These are phyloP conservation scores for Dictyostelium firmibasis DNA, from an alignment of 78 protist species.

Conservation along the genomic window DNA sequence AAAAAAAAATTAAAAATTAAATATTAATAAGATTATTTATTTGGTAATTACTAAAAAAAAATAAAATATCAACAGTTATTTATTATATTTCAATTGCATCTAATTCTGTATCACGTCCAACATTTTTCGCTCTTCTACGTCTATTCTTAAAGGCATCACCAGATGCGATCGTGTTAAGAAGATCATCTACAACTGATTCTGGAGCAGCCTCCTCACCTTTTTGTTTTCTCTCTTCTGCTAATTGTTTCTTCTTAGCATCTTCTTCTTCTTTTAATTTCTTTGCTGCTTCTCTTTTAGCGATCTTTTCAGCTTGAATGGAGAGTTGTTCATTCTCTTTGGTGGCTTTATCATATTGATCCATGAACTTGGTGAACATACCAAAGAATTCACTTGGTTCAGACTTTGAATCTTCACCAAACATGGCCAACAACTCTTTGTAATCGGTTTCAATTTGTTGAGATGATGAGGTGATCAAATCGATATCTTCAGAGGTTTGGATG, in stretches of 20 bases:
- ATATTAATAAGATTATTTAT: too few relatives aligned
- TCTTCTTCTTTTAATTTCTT: constrained; percentile 76
- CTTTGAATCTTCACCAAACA: constrained; percentile 71
- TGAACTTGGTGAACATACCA: constrained; percentile 49
- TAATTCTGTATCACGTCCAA: not conserved
- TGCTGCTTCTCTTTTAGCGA: constrained; percentile 80
- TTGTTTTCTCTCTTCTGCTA: constrained; percentile 58
- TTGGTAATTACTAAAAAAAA: too few relatives aligned
- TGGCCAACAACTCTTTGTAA: not conserved
- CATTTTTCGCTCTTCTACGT: not conserved
- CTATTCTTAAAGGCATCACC: constrained; percentile 81
- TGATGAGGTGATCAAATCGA: constrained; percentile 13
- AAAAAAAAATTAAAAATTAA: too few relatives aligned
- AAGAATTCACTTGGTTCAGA: constrained; percentile 69
- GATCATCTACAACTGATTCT: constrained; percentile 79
- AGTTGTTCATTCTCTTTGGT: constrained; percentile 62
- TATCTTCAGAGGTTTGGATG: constrained; percentile 26
- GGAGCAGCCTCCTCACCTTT: constrained; percentile 44
- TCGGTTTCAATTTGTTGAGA: constrained; percentile 62
- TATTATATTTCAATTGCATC: not conserved
- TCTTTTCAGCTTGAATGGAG: constrained; percentile 59
- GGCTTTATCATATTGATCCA: constrained; percentile 53
- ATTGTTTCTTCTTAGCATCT: constrained; percentile 59
- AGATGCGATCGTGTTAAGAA: constrained; percentile 56
- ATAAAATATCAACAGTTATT: too few relatives aligned